A percentile compares a stretch with the other conserved stretches of the same genome.
Evolutionary conservation across 306 rosid species (phyloP).

Genomic region (Malus fusca): DNA sequence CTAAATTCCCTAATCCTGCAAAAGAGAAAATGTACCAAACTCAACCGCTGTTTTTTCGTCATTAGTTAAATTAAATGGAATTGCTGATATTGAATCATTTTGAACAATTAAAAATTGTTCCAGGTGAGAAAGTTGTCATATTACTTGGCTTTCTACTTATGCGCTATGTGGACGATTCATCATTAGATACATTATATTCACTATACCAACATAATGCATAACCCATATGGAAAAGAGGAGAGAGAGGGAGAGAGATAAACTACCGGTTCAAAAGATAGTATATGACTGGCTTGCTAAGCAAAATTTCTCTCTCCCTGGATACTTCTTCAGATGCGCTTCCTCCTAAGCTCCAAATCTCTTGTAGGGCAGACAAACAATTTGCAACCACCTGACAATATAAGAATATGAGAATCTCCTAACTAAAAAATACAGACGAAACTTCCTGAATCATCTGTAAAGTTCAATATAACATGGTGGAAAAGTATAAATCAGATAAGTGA

Average conservation of each 20-base stretch:
- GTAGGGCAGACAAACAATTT: conserved; percentile 85
- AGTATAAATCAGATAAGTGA: neutral
- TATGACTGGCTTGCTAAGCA: conserved; percentile 83
- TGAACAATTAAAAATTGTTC: conserved; percentile 6
- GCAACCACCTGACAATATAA: conserved; percentile 72
- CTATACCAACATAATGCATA: neutral
- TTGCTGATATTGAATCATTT: conserved; percentile 4
- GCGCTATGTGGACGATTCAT: neutral
- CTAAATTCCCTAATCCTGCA: conserved; percentile 90
- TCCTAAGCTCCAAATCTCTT: conserved; percentile 95
- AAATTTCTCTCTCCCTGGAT: conserved; percentile 79
- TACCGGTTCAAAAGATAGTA: conserved; percentile 82
- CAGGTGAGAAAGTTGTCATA: neutral
- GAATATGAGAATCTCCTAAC: neutral
- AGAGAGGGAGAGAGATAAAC: neutral
- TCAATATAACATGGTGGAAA: neutral
- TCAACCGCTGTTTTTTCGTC: conserved; percentile 7
- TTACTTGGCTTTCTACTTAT: neutral
- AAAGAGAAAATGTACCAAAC: conserved; percentile 11
- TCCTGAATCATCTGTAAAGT: neutral
- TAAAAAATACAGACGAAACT: neutral
- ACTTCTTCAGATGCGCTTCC: conserved; percentile 84
- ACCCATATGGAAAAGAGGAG: neutral
- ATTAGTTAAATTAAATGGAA: neutral
- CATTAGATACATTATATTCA: neutral